These are phyloP conservation scores for Sporothrix phasma DNA, from an alignment of 2,329 filamentous ascomycete species.

Conservation along the genomic window DNA sequence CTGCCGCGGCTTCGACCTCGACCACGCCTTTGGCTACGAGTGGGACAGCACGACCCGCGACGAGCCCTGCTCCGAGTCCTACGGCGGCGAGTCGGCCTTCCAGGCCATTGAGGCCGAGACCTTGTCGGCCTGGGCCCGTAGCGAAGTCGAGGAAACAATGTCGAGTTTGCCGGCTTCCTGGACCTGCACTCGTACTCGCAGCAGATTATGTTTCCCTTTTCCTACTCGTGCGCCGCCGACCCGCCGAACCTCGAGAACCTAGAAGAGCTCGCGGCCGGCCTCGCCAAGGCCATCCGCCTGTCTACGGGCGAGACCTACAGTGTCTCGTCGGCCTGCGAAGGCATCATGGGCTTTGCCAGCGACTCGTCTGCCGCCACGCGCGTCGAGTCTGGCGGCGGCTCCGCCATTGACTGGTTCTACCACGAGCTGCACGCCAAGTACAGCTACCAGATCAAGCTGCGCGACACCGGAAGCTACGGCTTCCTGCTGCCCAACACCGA, in stretches of 20 bases:
- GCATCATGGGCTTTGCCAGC: slow-evolving; percentile 57
- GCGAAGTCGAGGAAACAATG: slow-evolving; percentile 62
- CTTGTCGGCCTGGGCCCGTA: slow-evolving; percentile 73
- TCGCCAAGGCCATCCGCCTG: slow-evolving; percentile 82
- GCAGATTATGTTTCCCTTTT: slow-evolving; percentile 86
- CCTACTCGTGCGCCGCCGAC: slow-evolving; percentile 66
- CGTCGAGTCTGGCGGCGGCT: slow-evolving; percentile 70
- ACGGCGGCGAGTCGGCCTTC: slow-evolving; percentile 73
- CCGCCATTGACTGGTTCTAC: slow-evolving; percentile 91
- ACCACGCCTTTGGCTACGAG: slow-evolving; percentile 74
- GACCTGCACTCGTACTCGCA: slow-evolving; percentile 95
- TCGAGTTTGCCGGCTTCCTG: slow-evolving; percentile 71
- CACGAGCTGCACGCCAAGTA: slow-evolving; percentile 73
- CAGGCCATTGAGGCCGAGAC: slow-evolving; percentile 68
- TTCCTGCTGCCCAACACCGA: slow-evolving; percentile 80
- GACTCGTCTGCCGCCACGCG: slow-evolving; percentile 55
- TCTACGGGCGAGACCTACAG: slow-evolving; percentile 66
- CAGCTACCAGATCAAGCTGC: slow-evolving; percentile 87
- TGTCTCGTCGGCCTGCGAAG: slow-evolving; percentile 78
- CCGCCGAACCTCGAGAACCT: slow-evolving; percentile 87
- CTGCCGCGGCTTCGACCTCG: slow-evolving; percentile 81
- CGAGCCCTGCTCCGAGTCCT: slow-evolving; percentile 87
- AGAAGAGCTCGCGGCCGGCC: slow-evolving; percentile 76
- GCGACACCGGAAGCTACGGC: slow-evolving; percentile 88
- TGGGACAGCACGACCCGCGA: slow-evolving; percentile 59